Evolutionary conservation across 805 yeast genomes (phyloP), one percentile per base, ranked within the genome.

Genomic region (Lachancea waltii): DNA sequence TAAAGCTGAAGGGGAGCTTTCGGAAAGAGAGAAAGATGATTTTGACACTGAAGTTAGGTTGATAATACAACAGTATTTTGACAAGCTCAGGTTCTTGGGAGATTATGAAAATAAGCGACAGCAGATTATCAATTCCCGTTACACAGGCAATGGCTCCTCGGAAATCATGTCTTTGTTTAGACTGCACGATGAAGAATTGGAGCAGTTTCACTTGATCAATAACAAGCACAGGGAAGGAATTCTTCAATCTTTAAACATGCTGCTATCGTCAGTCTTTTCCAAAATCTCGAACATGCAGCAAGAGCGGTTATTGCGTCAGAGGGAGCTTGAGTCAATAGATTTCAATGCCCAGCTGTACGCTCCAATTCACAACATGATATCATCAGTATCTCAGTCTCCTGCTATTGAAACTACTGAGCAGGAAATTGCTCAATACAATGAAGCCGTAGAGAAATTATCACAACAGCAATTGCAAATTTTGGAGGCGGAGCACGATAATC

Each of bases 381-480:
- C 55, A 60, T 36, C 69, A 50, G 54, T 72, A 4, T 48, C 58
- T 17, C 55, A 51, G 33, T 33, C 44, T 27, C 47, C 48, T 10
- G 47, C 43, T 6, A 44, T 49, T 7, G 60, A 54, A 28, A 47
- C 49, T 13, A 49, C 57, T 6, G 56, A 52, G 26, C 58, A 51
- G 8, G 65, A 63, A 35, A 56, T 64, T 3, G 55, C 60, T 11
- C 62, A 56, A 7, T 67, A 61, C 41, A 54, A 60, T 19, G 56
- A 62, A 11, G 51, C 73, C 4, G 49, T 60, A 8, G 43, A 59
- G 1, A 53, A 52, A 25, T 45, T 63, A 9, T 48, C 73, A 0
- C 75, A 71, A 38, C 75, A 75, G 42, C 86, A 81, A 51, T 47
- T 80, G 11, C 79, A 75, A 48, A 64, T 72, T 35, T 60, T 81